Conservation (phyloP, 805 yeast genomes). For the Wickerhamiella kazuoi region DNA sequence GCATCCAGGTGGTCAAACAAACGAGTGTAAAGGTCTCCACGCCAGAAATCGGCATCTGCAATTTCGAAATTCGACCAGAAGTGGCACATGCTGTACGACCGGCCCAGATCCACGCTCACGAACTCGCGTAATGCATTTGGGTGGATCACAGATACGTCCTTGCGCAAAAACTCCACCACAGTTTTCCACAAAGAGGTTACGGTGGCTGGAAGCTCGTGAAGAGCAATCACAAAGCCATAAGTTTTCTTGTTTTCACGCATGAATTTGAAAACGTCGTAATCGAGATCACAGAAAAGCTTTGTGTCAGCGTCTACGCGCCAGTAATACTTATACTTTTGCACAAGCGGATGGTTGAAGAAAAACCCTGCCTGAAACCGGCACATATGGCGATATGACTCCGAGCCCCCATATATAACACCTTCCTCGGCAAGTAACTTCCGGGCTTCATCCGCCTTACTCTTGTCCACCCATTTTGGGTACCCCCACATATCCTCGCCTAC, state of each 20-base stretch:
- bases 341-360: conserved; percentile 40
- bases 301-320: conserved; percentile 66
- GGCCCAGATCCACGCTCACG: not conserved
- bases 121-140: conserved; percentile 27
- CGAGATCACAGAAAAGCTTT: conserved; percentile 39
- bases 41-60: conserved; percentile 56
- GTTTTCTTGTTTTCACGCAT: conserved; percentile 36
- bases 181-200: conserved; percentile 44
- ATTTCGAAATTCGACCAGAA: conserved; percentile 84
- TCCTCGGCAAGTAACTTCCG: conserved; percentile 28
- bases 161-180: conserved; percentile 28
- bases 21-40: conserved; percentile 46
- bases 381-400: conserved; percentile 54
- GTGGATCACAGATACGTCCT: conserved; percentile 34
- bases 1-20: conserved; percentile 59
- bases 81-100: conserved; percentile 56
- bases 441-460: conserved; percentile 27
- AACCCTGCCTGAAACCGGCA: conserved; percentile 64
- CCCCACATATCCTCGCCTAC: conserved; percentile 49
- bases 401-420: conserved; percentile 38
- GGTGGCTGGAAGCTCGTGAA: conserved; percentile 45
- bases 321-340: conserved; percentile 42
- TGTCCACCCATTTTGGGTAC: conserved; percentile 47
- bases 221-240: conserved; percentile 48
- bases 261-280: conserved; percentile 41